Conservation (phyloP, 2,329 filamentous ascomycete species). For the Fusarium sambucinum region DNA sequence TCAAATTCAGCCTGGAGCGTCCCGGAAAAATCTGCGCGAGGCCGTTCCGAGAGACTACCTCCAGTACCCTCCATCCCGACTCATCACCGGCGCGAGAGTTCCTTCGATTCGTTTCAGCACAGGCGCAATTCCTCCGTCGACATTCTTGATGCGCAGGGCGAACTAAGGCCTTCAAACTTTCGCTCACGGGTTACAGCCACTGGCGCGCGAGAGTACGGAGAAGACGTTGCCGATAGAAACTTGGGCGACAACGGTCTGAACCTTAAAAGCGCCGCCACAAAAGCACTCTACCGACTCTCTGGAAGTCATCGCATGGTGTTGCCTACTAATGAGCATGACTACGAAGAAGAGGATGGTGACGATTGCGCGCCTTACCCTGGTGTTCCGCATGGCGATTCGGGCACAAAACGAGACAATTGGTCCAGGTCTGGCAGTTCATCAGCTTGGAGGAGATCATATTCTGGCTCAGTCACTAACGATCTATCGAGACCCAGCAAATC, state of each 20-base stretch:
- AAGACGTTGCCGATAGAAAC: constrained; percentile 74
- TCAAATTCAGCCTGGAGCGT: constrained; percentile 35
- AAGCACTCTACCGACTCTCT: constrained; percentile 53
- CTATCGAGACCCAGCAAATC: constrained; percentile 11
- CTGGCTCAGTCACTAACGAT: constrained; percentile 18
- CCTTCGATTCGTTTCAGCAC: constrained; percentile 34
- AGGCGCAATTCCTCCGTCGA: constrained; percentile 56
- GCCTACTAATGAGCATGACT: constrained; percentile 6
- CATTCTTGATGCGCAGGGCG: constrained; percentile 69
- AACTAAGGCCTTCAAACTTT: constrained; percentile 63
- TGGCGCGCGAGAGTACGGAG: constrained; percentile 68
- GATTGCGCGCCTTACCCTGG: constrained; percentile 37
- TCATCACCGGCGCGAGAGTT: constrained; percentile 40
- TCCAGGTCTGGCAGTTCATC: constrained; percentile 32
- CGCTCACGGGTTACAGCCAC: constrained; percentile 61
- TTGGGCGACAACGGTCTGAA: constrained; percentile 55
- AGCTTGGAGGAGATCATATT: constrained; percentile 40
- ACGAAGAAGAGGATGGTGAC: constrained; percentile 19
- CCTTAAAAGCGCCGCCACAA: constrained; percentile 51
- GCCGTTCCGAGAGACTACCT: constrained; percentile 29
- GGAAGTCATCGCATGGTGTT: constrained; percentile 13
- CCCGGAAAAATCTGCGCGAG: constrained; percentile 26
- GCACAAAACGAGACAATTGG: constrained; percentile 17
- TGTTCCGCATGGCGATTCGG: constrained; percentile 30
- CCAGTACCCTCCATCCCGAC: constrained; percentile 43